Evolutionary conservation across 2,329 filamentous ascomycete genomes (phyloP).

Genomic region (Colletotrichum paranaense): DNA sequence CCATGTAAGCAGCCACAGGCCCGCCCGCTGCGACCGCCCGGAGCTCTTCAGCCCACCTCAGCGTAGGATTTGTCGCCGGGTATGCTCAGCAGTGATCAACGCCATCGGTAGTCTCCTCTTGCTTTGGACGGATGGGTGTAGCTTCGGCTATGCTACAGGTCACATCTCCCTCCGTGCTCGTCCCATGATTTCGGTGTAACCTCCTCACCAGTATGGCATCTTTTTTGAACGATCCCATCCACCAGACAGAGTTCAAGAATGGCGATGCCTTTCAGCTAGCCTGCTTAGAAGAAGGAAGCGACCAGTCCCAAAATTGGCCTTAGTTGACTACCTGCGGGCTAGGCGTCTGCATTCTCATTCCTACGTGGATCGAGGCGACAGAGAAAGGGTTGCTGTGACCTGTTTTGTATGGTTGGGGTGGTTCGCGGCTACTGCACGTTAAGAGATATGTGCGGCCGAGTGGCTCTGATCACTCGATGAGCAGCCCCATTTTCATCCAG

Average conservation of each 20-base stretch:
- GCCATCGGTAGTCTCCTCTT: not conserved
- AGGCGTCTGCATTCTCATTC: not conserved
- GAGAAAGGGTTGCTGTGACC: not conserved
- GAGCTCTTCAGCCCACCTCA: not conserved
- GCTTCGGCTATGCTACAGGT: not conserved
- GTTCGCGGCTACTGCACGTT: constrained; percentile 15
- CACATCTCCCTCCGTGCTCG: not conserved
- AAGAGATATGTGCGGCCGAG: constrained; percentile 5
- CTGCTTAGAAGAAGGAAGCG: not conserved
- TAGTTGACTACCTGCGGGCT: not conserved
- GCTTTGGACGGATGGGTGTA: not conserved
- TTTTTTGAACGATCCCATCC: not conserved
- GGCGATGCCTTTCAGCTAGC: not conserved
- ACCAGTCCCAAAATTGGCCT: not conserved
- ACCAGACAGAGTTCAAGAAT: not conserved
- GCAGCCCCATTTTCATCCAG: constrained; percentile 23
- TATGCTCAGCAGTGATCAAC: not conserved
- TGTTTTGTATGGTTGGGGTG: not conserved
- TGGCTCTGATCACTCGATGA: constrained; percentile 13
- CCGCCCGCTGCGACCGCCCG: not conserved
- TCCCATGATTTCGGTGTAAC: not conserved
- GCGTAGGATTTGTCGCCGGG: not conserved
- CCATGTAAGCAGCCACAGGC: not conserved
- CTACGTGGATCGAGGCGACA: not conserved
- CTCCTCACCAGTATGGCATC: not conserved